Conservation (phyloP, 1,139 yeast species). For the Suzukiozyma palmioleophila region DNA sequence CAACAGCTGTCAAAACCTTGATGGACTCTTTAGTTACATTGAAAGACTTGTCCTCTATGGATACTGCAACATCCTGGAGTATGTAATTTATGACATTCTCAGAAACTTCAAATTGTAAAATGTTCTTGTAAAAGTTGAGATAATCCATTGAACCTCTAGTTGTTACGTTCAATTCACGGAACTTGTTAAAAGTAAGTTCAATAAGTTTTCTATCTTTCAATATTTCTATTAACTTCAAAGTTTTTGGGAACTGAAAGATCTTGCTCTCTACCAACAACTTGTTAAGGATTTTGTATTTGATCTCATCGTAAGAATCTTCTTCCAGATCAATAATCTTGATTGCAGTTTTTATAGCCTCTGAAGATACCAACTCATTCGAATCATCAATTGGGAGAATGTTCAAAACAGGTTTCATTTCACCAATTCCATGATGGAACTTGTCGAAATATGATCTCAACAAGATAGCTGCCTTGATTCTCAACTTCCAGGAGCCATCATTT, state of each 20-base stretch:
- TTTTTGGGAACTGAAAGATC: slow-evolving; percentile 19
- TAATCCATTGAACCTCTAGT: slow-evolving; percentile 23
- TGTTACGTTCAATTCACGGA: slow-evolving; percentile 15
- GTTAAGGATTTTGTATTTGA: slow-evolving; percentile 15
- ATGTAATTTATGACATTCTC: slow-evolving; percentile 26
- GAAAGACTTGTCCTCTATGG: slow-evolving; percentile 31
- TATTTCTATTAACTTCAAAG: slow-evolving; percentile 27
- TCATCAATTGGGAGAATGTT: slow-evolving; percentile 25
- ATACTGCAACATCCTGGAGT: slow-evolving; percentile 37
- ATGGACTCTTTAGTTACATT: slow-evolving; percentile 52
- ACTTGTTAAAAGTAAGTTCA: slow-evolving; percentile 14
- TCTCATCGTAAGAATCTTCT: background rate
- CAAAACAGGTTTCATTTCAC: slow-evolving; percentile 5
- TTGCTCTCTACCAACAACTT: slow-evolving; percentile 17
- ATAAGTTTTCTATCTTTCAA: slow-evolving; percentile 19
- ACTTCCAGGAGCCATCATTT: slow-evolving; percentile 68
- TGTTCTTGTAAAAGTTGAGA: slow-evolving; percentile 23
- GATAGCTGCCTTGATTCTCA: slow-evolving; percentile 53
- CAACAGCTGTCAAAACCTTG: slow-evolving; percentile 27
- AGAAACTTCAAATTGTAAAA: slow-evolving; percentile 13
- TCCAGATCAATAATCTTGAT: slow-evolving; percentile 16
- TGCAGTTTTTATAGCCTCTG: slow-evolving; percentile 31
- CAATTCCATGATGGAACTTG: slow-evolving; percentile 23
- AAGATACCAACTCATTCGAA: slow-evolving; percentile 35
- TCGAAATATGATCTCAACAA: slow-evolving; percentile 39